Percentiles rank a stretch among this genome's conserved stretches.
Conservation (phyloP, 306 rosid genomes). For the Arachis hypogaea region DNA sequence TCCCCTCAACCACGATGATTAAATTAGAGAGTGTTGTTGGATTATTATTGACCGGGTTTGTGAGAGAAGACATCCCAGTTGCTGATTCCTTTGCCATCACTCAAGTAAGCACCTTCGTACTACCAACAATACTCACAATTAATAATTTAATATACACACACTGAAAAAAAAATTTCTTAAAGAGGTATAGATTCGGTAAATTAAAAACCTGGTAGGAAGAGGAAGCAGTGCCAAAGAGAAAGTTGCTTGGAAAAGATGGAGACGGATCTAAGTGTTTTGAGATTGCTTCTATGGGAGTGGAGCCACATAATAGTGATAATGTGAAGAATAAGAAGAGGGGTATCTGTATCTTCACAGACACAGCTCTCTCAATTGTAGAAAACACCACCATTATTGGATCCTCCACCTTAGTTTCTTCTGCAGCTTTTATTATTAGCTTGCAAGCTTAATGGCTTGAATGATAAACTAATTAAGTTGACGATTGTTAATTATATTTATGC, state of each 20-base stretch:
- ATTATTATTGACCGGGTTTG: slow-evolving; percentile 47
- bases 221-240: slow-evolving; percentile 81
- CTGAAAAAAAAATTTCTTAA: not conserved
- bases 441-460: too few species aligned
- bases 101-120: slow-evolving; percentile 74
- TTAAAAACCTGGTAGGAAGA: slow-evolving; percentile 72
- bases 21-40: not conserved
- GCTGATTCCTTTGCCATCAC: slow-evolving; percentile 70
- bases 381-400: not conserved
- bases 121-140: slow-evolving; percentile 15
- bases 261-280: slow-evolving; percentile 25
- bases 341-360: not conserved
- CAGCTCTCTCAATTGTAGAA: not conserved
- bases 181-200: not conserved
- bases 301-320: not conserved
- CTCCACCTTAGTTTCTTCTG: too few species aligned
- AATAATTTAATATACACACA: not conserved
- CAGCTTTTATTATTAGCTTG: too few species aligned
- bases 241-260: slow-evolving; percentile 46
- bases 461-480: too few species aligned
- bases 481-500: too few species aligned
- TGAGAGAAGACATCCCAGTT: slow-evolving; percentile 80
- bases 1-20: too few species aligned
- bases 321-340: not conserved
- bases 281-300: not conserved